Conservation (phyloP, 495 filamentous ascomycete species). For the Penicillium desertorum region DNA sequence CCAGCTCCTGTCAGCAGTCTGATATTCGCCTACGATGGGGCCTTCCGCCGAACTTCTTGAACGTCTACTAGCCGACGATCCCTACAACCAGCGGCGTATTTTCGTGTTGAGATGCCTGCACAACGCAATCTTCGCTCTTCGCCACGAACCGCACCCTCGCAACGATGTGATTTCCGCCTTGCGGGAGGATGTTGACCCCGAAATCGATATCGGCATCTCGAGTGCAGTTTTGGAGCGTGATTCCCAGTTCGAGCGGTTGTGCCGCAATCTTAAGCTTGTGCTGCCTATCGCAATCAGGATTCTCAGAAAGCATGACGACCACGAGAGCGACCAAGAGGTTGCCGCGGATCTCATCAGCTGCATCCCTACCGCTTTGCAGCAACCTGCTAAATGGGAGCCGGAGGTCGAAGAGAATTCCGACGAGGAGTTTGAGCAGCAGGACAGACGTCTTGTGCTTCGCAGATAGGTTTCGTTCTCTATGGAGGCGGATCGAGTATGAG, state of each 20-base stretch:
- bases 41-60: background rate
- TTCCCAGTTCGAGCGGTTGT: background rate
- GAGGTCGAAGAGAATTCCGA: background rate
- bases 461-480: background rate
- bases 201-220: background rate
- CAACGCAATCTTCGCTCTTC: slow-evolving; percentile 8
- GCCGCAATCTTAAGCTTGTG: background rate
- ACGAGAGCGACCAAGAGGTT: background rate
- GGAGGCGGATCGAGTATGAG: background rate
- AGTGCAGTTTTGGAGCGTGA: background rate
- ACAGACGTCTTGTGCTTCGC: background rate
- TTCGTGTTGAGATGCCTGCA: background rate
- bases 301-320: background rate
- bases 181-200: background rate
- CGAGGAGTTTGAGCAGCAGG: background rate
- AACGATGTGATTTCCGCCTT: background rate
- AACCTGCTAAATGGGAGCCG: background rate
- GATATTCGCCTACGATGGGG: background rate
- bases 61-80: background rate
- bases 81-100: background rate
- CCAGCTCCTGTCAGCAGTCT: background rate
- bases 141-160: background rate
- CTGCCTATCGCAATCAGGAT: background rate
- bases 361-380: background rate
- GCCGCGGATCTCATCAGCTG: slow-evolving; percentile 5